phyloP scores from a whole-genome alignment of 805 yeast species.

The Kurtzmaniella fragi region DNA sequence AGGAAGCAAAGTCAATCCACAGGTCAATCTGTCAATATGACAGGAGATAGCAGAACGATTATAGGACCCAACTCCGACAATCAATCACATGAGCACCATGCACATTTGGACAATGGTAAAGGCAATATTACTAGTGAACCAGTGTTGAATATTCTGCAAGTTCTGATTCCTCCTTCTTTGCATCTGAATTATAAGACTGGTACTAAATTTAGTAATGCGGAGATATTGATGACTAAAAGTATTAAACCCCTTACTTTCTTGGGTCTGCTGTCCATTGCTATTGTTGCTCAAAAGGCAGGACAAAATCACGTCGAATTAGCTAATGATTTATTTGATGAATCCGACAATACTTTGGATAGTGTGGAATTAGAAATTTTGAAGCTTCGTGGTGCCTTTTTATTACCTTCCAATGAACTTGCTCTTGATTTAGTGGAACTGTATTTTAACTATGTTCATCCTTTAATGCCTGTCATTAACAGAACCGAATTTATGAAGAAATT shows the following conservation, averaged over 20 bases:
- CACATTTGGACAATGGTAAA: constrained; percentile 7
- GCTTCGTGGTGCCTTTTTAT: constrained; percentile 62
- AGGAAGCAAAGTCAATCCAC: constrained; percentile 5
- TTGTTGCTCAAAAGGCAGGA: constrained; percentile 41
- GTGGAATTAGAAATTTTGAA: constrained; percentile 63
- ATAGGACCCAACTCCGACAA: background rate
- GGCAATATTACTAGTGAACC: constrained; percentile 24
- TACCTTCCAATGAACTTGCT: constrained; percentile 58
- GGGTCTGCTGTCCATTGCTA: constrained; percentile 49
- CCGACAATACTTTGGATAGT: constrained; percentile 39
- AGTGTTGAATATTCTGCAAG: constrained; percentile 36
- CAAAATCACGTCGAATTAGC: constrained; percentile 45
- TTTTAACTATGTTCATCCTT: constrained; percentile 62
- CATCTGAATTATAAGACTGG: constrained; percentile 36
- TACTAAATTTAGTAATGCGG: constrained; percentile 33
- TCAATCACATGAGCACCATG: constrained; percentile 8
- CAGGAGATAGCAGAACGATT: background rate
- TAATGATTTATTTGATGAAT: constrained; percentile 33
- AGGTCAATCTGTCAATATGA: background rate
- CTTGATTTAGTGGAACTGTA: constrained; percentile 57
- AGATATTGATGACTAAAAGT: constrained; percentile 19
- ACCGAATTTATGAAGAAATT: constrained; percentile 54
- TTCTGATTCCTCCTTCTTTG: constrained; percentile 39
- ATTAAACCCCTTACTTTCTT: constrained; percentile 41
- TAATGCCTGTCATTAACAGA: constrained; percentile 63